Evolutionary conservation across 257 asterid genomes (phyloP), one percentile per base, ranked within the genome.

Genomic region (Solanum clarkiae): DNA sequence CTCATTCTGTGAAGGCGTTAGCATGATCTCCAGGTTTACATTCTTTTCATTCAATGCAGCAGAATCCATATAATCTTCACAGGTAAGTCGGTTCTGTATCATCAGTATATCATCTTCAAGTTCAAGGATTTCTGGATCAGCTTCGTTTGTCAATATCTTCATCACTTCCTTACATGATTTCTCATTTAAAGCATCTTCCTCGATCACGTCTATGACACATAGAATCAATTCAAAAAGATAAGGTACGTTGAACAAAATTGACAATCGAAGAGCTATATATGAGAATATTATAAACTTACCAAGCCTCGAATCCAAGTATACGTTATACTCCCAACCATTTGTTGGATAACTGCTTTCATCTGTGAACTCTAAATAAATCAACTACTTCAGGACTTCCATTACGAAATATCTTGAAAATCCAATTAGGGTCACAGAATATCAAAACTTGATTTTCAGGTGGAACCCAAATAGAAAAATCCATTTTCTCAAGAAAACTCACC

Each of bases 151-250:
- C 44, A 45, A n/a, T 40, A 75, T 77, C 80, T 69, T 5, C 54
- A 77, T 20, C 32, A 85, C 87, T 85, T 85, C 54, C 53, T 17
- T 16, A 62, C 87, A 77, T 14, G 83, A 85, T 60, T 62, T 77
- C 69, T 47, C 20, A 15, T 85, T 85, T 65, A 77, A 42, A 26
- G 66, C 87, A 16, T 75, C 84, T 47, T 80, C 80, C 70, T 85
- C 80, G 54, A 85, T 75, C 84, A 85, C 68, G 8, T 85, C 87
- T 85, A 60, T 57, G 71, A 24, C 68, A 32, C 36, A 32, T 22
- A 7, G 51, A 49, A 84, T 40, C 26, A 42, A 72, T 47, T 15
- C 44, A 47, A 51, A 81, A 2, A 81, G 57, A 59, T 36, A 36
- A 62, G 51, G 53, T 53, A 29, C 13, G 59, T 45, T 59, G 5